phyloP scores from a whole-genome alignment of 116 monocot species.

The Posidonia oceanica region DNA sequence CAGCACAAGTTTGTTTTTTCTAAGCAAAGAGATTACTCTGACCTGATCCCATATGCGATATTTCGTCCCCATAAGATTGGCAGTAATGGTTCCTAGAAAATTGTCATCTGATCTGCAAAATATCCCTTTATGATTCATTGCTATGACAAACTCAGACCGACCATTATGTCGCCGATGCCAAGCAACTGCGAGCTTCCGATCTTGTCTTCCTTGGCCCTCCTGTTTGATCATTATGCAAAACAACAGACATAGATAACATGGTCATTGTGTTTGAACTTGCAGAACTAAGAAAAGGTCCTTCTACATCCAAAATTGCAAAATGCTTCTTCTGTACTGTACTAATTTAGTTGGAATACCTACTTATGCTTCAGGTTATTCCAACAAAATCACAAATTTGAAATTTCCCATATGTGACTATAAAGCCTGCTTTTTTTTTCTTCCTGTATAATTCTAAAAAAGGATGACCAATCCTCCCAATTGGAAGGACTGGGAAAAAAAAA shows the following conservation, averaged over 20 bases:
- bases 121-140: conserved; percentile 57
- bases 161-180: conserved; percentile 60
- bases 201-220: conserved; percentile 92
- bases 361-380: too few relatives aligned
- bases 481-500: background rate
- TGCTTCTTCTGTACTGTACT: too few relatives aligned
- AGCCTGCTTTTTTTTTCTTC: background rate
- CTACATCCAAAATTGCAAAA: too few relatives aligned
- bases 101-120: conserved; percentile 57
- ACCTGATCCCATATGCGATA: conserved; percentile 96
- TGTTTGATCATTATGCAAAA: conserved; percentile 7
- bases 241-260: background rate
- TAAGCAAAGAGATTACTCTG: background rate
- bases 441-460: background rate
- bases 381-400: too few relatives aligned
- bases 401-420: too few relatives aligned
- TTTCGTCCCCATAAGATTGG: conserved; percentile 92
- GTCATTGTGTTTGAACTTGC: too few relatives aligned
- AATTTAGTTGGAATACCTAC: too few relatives aligned
- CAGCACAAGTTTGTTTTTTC: background rate
- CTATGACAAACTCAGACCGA: conserved; percentile 64
- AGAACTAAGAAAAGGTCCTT: too few relatives aligned
- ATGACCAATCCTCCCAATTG: background rate
- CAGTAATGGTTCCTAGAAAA: conserved; percentile 60
- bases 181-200: conserved; percentile 83